Evolutionary conservation across 2,329 filamentous ascomycete genomes (phyloP), one percentile per base, ranked within the genome.

Genomic region (Claviceps pusilla): DNA sequence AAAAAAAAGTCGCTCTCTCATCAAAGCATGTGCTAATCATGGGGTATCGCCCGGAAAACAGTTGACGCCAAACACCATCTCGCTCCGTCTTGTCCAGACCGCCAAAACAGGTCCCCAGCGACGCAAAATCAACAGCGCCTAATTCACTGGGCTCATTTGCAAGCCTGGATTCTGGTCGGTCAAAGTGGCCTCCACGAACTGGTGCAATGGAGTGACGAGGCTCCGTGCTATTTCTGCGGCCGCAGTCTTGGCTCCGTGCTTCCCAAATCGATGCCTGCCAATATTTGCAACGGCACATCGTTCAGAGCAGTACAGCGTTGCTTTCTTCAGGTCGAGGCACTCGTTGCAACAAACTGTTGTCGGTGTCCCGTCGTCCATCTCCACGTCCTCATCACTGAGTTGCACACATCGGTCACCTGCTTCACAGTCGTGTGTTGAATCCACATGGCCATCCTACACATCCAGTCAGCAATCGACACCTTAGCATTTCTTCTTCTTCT

Each of bases 241-340:
- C 51, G 7, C 33, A 12, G 61, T 61, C 52, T 63, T 62, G 2
- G 65, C 64, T 2, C 60, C 63, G 55, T 69, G 66, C 55, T 58
- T 63, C 12, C 49, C 55, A 11, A 69, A 65, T 24, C 71, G 63
- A 59, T 76, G 74, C 29, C 55, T 55, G 11, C 67, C 65, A 41
- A 76, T 68, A 56, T 75, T 73, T 12, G 57, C 60, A 29, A 60
- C 61, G n/a, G 71, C 73, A 59, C 74, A 76, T 37, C 63, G 60
- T 33, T 65, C 58, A 7, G 71, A 72, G 60, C 74, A 76, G 57
- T 71, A 76, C 6, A 70, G 50, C 0, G 68, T 67, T 29, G 65
- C 61, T n/a, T 64, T 61, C 54, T 68, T 67, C 50, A 69, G 57
- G 5, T 60, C 63, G 0, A 74, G 58, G 52, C 74, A 76, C 52